Percentiles rank a stretch among this genome's conserved stretches.
Evolutionary conservation across 176 grass and related monocot species (phyloP).

Genomic region (Phoenix dactylifera): DNA sequence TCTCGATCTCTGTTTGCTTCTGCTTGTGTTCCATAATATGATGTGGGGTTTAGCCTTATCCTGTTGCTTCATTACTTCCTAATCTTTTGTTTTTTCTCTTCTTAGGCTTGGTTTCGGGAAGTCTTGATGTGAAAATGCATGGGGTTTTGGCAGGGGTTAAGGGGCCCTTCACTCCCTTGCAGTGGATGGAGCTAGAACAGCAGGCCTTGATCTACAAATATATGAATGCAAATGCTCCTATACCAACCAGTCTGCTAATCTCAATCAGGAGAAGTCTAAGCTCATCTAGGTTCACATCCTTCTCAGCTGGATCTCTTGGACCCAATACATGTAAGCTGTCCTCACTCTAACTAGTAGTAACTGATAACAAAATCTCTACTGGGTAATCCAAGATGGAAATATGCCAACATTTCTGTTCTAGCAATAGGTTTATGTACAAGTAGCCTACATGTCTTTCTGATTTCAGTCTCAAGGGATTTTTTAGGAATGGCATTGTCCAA

Average conservation of each 20-base stretch:
- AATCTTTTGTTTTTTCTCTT: background rate
- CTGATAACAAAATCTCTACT: too few species aligned
- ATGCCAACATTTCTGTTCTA: too few species aligned
- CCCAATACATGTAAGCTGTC: background rate
- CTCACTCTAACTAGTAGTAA: background rate
- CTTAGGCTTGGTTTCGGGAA: background rate
- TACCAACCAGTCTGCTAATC: background rate
- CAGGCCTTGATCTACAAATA: slow-evolving; percentile 11
- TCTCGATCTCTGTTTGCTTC: too few species aligned
- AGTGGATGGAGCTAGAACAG: slow-evolving; percentile 2
- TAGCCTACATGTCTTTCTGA: too few species aligned
- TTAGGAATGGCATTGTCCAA: too few species aligned
- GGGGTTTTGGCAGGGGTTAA: slow-evolving; percentile 24
- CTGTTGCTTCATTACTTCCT: background rate
- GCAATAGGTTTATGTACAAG: too few species aligned
- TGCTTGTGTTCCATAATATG: too few species aligned
- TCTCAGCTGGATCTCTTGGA: background rate
- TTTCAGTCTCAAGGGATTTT: too few species aligned
- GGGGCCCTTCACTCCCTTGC: background rate
- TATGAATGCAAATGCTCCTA: background rate
- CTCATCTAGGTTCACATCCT: background rate
- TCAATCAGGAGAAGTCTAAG: background rate
- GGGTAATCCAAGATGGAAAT: too few species aligned
- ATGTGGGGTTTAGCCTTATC: too few species aligned
- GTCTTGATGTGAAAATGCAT: slow-evolving; percentile 1